Evolutionary conservation across 768 basidiomycete species (phyloP), one percentile per base, ranked within the genome.

Genomic region (Polyporus arcularius): DNA sequence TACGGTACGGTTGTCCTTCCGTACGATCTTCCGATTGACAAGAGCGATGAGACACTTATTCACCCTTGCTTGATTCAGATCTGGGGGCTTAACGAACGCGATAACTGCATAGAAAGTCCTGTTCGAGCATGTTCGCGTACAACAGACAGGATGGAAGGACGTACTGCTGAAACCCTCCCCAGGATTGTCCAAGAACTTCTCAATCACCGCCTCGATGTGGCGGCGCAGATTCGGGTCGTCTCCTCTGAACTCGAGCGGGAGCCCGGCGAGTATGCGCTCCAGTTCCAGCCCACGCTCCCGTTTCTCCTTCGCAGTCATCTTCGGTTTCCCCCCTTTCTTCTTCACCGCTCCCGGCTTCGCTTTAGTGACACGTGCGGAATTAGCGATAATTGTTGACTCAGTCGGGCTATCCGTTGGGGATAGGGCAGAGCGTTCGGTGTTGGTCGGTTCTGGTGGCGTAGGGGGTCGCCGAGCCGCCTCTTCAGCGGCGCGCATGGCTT

Each of bases 21-120:
- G 79, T 0, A 94, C 90, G 18, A 92, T 82, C 70, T 96, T 96
- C 51, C 92, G 82, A 69, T 89, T 89, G 4, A 96, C 94, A 7
- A 98, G 78, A 2, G 94, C 92, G 54, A 98, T 94, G 40, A 98
- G 79, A 66, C 94, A 96, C 72, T 94, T 96, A 73, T 97, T 96
- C 43, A 94, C 95, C 45, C 91, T 82, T 8, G 94, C 90, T 76
- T 96, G 94, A 54, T 88, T 92, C 40, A 96, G 81, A 63, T 94
- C 91, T 0, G 93, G 92, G 2, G 86, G 86, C 43, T 79, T 81
- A 66, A 95, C 82, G 56, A 96, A 80, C 57, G 93, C 90, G 32
- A 82, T 74, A 26, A 96, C 94, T 96, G 67, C 4, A 48, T 18
- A 45, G 28, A 21, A 48, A 38, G 50, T 40, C 21, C 6, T 9